Percentiles rank a stretch among this genome's conserved stretches.
Evolutionary conservation across 257 asterid species (phyloP).

Genomic region (Prunella vulgaris): DNA sequence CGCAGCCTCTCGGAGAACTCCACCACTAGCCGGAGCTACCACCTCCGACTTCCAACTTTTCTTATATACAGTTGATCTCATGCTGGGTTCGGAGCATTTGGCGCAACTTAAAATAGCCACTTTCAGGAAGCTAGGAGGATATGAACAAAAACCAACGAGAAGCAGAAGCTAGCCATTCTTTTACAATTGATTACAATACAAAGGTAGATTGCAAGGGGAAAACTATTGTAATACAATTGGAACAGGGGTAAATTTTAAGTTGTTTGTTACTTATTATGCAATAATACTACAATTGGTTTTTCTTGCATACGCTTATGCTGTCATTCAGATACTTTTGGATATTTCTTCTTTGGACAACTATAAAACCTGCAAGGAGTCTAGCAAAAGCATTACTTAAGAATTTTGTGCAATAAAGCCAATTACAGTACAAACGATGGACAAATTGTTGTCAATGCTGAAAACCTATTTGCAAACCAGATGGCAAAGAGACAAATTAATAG

Average conservation of each 20-base stretch:
- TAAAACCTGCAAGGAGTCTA: neutral
- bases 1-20: slow-evolving; percentile 62
- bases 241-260: slow-evolving; percentile 1
- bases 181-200: neutral
- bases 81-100: slow-evolving; percentile 21
- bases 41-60: slow-evolving; percentile 46
- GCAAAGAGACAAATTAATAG: neutral
- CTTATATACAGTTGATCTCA: slow-evolving; percentile 9
- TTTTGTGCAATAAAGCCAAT: slow-evolving; percentile 1
- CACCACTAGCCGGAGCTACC: slow-evolving; percentile 56
- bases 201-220: neutral
- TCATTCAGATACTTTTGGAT: too few species aligned
- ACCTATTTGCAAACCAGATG: neutral
- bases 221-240: neutral
- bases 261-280: neutral
- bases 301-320: too few species aligned
- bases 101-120: slow-evolving; percentile 23
- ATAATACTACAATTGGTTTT: neutral
- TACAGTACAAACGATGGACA: neutral
- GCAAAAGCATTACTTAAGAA: neutral
- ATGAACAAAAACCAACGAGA: too few species aligned
- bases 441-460: neutral
- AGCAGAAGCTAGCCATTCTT: slow-evolving; percentile 4
- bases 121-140: too few species aligned
- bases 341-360: neutral